Evolutionary conservation across 176 grass and related monocot species (phyloP).

Genomic region (Stipa capillata): DNA sequence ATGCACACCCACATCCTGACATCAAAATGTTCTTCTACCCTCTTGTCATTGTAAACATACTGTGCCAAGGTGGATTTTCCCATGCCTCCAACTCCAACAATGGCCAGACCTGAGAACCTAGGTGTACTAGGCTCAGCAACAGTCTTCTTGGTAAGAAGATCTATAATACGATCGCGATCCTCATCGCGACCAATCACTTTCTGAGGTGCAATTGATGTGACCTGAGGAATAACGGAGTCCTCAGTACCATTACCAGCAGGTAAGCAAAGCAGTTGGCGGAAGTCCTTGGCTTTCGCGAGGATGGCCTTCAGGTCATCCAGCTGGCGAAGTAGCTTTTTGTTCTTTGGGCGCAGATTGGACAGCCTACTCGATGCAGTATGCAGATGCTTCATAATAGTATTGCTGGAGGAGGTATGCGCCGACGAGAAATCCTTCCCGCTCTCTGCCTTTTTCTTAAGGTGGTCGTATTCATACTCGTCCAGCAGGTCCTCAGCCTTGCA

Average conservation of each 20-base stretch:
- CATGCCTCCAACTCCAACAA: neutral
- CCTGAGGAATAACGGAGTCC: neutral
- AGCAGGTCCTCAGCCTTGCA: neutral
- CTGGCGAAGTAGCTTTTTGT: neutral
- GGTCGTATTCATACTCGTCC: neutral
- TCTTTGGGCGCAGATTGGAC: neutral
- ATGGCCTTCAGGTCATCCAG: neutral
- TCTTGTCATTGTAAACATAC: neutral
- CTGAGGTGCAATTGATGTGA: neutral
- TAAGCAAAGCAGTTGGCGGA: neutral
- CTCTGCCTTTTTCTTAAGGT: neutral
- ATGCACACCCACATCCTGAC: neutral
- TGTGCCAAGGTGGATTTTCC: neutral
- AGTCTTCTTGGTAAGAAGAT: neutral
- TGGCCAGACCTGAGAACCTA: neutral
- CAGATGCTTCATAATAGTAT: no score
- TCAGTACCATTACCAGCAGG: neutral
- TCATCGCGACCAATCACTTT: neutral
- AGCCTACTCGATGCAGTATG: neutral
- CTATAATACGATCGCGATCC: neutral
- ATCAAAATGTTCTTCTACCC: neutral
- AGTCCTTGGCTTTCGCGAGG: neutral
- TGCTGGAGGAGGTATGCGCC: neutral
- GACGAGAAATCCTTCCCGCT: neutral
- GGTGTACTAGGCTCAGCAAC: neutral